phyloP scores from a whole-genome alignment of 225 moss, liverwort and hornwort species.

The Asterella californica region DNA sequence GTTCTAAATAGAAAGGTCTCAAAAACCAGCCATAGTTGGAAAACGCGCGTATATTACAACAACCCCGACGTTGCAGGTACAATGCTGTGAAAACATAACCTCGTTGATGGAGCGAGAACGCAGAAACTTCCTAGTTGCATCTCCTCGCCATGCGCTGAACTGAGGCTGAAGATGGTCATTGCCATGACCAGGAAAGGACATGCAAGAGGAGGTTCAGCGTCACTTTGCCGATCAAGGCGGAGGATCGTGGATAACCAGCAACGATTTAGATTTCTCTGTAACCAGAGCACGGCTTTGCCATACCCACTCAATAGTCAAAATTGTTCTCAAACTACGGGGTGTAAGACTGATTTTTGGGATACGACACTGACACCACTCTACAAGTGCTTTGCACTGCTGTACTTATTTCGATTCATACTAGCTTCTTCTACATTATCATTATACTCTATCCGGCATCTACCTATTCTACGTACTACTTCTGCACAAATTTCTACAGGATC shows the following conservation, averaged over 20 bases:
- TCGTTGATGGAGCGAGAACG: neutral
- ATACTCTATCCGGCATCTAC: neutral
- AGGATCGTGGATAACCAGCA: neutral
- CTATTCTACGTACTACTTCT: neutral
- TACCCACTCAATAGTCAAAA: constrained; percentile 12
- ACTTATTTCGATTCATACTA: neutral
- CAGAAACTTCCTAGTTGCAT: neutral
- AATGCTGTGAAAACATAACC: neutral
- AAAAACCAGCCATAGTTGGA: no score
- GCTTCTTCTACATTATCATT: neutral
- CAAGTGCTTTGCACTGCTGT: constrained; percentile 16
- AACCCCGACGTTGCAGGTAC: constrained; percentile 1
- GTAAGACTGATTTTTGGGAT: constrained; percentile 10
- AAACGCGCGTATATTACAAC: neutral
- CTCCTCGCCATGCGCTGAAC: neutral
- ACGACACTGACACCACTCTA: constrained; percentile 4
- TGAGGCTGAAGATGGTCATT: neutral
- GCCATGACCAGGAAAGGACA: neutral
- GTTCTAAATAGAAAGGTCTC: neutral
- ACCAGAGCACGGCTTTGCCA: constrained; percentile 9
- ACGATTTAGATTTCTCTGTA: constrained; percentile 1
- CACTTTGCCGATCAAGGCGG: neutral
- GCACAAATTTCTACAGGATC: constrained; percentile 20
- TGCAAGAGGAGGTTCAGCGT: constrained; percentile 2
- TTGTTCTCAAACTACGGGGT: constrained; percentile 19